Percentiles rank a stretch among this genome's conserved stretches.
phyloP scores from a whole-genome alignment of 2,329 filamentous ascomycete species.

The Leptographium wingfieldii region DNA sequence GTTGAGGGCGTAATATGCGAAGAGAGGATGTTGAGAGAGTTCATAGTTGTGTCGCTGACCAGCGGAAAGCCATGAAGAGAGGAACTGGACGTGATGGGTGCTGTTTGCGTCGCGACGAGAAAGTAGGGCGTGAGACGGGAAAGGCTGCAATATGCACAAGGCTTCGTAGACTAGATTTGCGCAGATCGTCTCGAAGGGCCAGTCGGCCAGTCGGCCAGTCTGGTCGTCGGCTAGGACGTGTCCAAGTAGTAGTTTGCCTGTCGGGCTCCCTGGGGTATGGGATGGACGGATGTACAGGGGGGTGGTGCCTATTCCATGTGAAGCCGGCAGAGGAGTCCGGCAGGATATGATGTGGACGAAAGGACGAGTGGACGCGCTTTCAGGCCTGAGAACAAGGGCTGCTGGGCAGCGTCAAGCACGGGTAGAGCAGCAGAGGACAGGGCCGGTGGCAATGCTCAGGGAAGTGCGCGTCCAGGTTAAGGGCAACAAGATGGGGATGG shows the following conservation, averaged over 20 bases:
- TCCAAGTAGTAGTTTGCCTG: not conserved
- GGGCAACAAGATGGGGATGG: not conserved
- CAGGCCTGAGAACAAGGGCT: not conserved
- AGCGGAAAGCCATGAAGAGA: slow-evolving; percentile 39
- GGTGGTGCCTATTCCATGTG: not conserved
- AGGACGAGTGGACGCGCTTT: not conserved
- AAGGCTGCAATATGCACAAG: not conserved
- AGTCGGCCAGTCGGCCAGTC: not conserved
- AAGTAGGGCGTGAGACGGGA: not conserved
- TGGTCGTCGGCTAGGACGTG: not conserved
- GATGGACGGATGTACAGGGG: not conserved
- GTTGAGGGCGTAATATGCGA: slow-evolving; percentile 59
- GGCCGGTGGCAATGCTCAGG: not conserved
- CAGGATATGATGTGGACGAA: not conserved
- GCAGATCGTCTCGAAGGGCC: not conserved
- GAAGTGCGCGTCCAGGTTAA: not conserved
- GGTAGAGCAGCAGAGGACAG: not conserved
- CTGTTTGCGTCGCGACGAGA: not conserved
- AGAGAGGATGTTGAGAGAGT: slow-evolving; percentile 90
- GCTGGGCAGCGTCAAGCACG: not conserved
- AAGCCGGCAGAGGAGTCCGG: not conserved
- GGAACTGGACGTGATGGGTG: not conserved
- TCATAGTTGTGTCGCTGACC: slow-evolving; percentile 49
- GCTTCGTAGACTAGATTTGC: not conserved
- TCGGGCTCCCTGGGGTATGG: not conserved